Evolutionary conservation across 441 rosid species (phyloP).

Genomic region (Jatropha podagrica): DNA sequence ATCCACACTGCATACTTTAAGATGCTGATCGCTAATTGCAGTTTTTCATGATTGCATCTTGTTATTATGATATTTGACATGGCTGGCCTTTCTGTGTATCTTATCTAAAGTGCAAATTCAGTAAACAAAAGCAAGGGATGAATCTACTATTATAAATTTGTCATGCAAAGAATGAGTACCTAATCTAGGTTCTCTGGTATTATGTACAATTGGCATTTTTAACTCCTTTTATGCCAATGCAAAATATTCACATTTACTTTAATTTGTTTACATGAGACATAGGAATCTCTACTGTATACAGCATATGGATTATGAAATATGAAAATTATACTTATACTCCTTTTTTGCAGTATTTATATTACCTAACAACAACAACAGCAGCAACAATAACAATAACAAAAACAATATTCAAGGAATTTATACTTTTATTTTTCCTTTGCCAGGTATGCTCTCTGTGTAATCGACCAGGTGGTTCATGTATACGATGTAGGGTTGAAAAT

Average conservation of each 20-base stretch:
- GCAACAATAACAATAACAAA: neutral
- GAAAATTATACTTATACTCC: neutral
- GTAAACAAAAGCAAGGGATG: neutral
- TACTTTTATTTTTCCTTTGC: constrained; percentile 7
- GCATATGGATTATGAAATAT: neutral
- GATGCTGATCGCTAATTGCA: neutral
- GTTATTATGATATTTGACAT: neutral
- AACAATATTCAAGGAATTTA: neutral
- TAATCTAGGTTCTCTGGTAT: neutral
- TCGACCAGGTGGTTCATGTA: constrained; percentile 52
- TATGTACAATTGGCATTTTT: neutral
- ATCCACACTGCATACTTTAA: neutral
- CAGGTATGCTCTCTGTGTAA: constrained; percentile 53
- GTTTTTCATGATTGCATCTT: neutral
- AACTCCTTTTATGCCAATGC: neutral
- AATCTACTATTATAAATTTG: neutral
- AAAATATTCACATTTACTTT: too few species aligned
- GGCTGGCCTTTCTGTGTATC: neutral
- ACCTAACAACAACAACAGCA: too few species aligned
- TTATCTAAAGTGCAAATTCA: neutral
- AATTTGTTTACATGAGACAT: neutral
- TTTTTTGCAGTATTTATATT: neutral
- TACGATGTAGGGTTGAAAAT: constrained; percentile 46
- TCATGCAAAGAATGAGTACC: neutral
- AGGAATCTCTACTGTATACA: neutral